Conservation (phyloP, 1,284 basidiomycete species). For the Trichosporon inkin region DNA sequence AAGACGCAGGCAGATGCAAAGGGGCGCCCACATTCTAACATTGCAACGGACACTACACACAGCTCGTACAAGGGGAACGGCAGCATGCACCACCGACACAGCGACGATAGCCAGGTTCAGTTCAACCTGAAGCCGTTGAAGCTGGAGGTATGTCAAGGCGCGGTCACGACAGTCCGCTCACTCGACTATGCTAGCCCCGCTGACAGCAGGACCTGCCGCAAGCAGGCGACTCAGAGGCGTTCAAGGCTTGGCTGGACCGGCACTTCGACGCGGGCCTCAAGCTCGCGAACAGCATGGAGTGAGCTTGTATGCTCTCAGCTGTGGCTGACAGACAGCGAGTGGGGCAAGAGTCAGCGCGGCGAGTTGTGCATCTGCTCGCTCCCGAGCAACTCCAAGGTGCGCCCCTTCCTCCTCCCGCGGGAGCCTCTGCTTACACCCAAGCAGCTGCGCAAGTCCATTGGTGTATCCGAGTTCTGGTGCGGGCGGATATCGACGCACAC, state of each 20-base stretch:
- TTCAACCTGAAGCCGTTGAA: slow-evolving; percentile 25
- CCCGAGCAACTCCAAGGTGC: slow-evolving; percentile 17
- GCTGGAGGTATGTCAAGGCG: slow-evolving; percentile 1
- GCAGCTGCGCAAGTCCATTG: slow-evolving; percentile 34
- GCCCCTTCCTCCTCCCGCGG: not conserved
- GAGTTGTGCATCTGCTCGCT: slow-evolving; percentile 32
- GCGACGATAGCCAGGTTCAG: not conserved
- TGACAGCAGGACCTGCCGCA: slow-evolving; percentile 35
- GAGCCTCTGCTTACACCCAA: no score
- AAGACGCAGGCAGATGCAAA: not conserved
- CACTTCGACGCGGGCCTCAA: slow-evolving; percentile 31
- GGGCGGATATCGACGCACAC: slow-evolving; percentile 25
- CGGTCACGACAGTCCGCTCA: no score
- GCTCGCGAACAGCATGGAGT: slow-evolving; percentile 34
- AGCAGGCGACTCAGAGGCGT: slow-evolving; percentile 22
- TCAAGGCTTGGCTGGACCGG: slow-evolving; percentile 32
- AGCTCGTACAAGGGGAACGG: not conserved
- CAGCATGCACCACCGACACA: slow-evolving; percentile 5
- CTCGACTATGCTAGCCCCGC: not conserved
- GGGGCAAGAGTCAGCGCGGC: slow-evolving; percentile 31
- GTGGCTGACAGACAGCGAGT: slow-evolving; percentile 26
- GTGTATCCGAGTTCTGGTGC: slow-evolving; percentile 40
- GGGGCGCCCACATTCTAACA: not conserved
- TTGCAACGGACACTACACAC: not conserved
- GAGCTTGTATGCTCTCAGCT: slow-evolving; percentile 11